These are phyloP conservation scores for Dentipellis sp. DNA, from an alignment of 768 basidiomycete genomes.

Conservation along the genomic window DNA sequence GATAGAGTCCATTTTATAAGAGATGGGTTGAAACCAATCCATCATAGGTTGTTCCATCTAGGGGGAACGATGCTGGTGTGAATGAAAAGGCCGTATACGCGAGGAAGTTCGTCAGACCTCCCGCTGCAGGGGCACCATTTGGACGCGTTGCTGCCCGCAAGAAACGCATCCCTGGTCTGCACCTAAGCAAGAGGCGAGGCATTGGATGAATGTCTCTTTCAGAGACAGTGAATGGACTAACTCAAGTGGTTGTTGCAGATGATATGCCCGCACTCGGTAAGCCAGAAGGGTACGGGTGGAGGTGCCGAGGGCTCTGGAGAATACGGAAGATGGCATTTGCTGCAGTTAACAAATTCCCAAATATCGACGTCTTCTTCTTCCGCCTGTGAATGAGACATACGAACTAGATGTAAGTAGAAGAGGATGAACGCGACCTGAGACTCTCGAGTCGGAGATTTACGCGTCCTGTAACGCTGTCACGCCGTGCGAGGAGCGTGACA, in stretches of 20 bases:
- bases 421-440: neutral
- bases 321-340: conserved; percentile 63
- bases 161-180: conserved; percentile 66
- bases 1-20: conserved; percentile 50
- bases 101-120: conserved; percentile 35
- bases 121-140: conserved; percentile 62
- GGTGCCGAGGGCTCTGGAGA: conserved; percentile 35
- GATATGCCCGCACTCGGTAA: conserved; percentile 83
- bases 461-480: neutral
- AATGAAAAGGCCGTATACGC: neutral
- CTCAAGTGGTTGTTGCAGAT: conserved; percentile 82
- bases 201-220: neutral
- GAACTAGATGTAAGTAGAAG: neutral
- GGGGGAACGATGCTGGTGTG: neutral
- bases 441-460: neutral
- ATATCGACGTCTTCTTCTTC: conserved; percentile 41
- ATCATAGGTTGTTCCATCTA: conserved; percentile 80
- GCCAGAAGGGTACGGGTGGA: conserved; percentile 71
- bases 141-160: conserved; percentile 55
- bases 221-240: conserved; percentile 23
- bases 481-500: neutral
- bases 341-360: conserved; percentile 75
- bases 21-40: conserved; percentile 66
- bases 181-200: conserved; percentile 30
- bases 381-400: conserved; percentile 31